Evolutionary conservation across 352 stramenopile genomes (phyloP).

Genomic region (Globisporangium rhizosaccharum): DNA sequence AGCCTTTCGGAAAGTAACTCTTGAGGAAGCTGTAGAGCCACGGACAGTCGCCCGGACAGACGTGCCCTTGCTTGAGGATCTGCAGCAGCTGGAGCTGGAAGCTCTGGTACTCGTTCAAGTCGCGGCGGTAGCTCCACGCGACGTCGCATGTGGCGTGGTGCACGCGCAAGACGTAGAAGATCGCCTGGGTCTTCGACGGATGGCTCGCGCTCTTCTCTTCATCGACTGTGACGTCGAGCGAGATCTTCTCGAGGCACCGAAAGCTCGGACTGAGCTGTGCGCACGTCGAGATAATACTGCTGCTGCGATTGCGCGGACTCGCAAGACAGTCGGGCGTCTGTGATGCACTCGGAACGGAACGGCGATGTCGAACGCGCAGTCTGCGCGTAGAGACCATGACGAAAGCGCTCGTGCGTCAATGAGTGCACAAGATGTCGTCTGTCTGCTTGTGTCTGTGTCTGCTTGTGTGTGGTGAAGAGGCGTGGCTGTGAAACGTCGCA

Average conservation of each 20-base stretch:
- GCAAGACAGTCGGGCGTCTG: constrained; percentile 4
- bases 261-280: constrained; percentile 9
- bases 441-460: background rate
- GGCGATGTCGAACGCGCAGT: background rate
- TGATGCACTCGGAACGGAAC: background rate
- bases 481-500: no score
- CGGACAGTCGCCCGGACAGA: constrained; percentile 11
- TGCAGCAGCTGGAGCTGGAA: constrained; percentile 6
- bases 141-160: constrained; percentile 6
- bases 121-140: constrained; percentile 4
- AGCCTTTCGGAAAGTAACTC: constrained; percentile 14
- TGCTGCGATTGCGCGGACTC: constrained; percentile 4
- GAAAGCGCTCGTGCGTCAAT: background rate
- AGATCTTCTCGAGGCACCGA: constrained; percentile 8
- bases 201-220: constrained; percentile 6
- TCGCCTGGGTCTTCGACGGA: background rate
- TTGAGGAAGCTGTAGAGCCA: constrained; percentile 17
- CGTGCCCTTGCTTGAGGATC: constrained; percentile 9
- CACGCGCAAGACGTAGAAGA: constrained; percentile 11
- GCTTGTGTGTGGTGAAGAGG: no score
- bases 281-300: constrained; percentile 2
- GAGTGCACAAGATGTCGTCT: background rate
- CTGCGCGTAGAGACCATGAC: background rate
- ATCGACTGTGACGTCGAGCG: constrained; percentile 8
- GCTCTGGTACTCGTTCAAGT: background rate